Evolutionary conservation across 441 rosid species (phyloP), one percentile per base, ranked within the genome.

Genomic region (Isatis lusitanica): DNA sequence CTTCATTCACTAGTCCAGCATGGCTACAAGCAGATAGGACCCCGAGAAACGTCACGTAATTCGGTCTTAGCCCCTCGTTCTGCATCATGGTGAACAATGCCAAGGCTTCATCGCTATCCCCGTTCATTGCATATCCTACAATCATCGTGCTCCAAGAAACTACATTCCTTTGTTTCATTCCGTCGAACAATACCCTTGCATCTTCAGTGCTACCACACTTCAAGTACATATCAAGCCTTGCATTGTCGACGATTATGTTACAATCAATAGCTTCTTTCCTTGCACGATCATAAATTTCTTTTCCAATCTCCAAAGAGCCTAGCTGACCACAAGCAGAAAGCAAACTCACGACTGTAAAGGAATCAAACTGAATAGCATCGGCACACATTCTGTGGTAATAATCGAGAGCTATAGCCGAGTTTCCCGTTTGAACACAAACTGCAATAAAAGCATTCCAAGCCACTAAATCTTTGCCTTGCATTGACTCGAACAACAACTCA

Each of bases 371-470:
- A 43, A 84, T 52, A 10, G 47, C 71, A 42, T 58, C 69, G 66
- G 44, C 55, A 17, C 71, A 68, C 85, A 82, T 84, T 65, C 6
- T 69, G 17, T 17, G 78, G 60, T 76, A 82, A 63, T 78, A 72
- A 15, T 75, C 51, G 8, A 84, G 81, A 63, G 85, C 84, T 47
- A 68, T 55, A 67, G 16, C 65, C 0, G 83, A 79, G 2, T 74
- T 60, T 38, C 85, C 83, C 2, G 69, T 65, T 70, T 80, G 80
- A 73, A 84, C 80, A 40, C 83, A 80, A 8, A 42, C 79, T 0
- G 84, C 81, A 13, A 84, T 51, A 55, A 82, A 84, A 16, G 85
- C 83, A 74, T 84, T 84, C 87, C 87, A 78, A 40, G 85, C 83
- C 66, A 84, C 85, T 46, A 84, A 60, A 84, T 84, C 84, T 59